Percentiles rank a stretch among this genome's conserved stretches.
These are phyloP conservation scores for Xerocomellus chrysenteron DNA, from an alignment of 768 basidiomycete genomes.

Conservation along the genomic window DNA sequence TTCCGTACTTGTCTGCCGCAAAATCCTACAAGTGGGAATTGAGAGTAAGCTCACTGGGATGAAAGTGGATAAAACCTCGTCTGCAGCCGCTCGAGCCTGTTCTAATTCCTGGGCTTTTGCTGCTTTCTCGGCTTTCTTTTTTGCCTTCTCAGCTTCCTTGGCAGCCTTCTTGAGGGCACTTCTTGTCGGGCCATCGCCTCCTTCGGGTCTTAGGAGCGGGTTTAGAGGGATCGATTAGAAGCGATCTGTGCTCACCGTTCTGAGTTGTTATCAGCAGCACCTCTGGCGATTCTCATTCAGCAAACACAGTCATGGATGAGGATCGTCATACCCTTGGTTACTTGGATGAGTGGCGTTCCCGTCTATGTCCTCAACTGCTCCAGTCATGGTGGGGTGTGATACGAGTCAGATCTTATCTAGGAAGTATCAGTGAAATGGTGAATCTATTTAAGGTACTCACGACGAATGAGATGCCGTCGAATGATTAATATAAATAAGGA, in stretches of 20 bases:
- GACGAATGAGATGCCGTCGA: background rate
- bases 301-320: background rate
- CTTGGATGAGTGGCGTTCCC: background rate
- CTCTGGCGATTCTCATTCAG: constrained; percentile 5
- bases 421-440: background rate
- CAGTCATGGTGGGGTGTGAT: constrained; percentile 16
- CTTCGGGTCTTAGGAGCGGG: constrained; percentile 19
- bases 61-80: constrained; percentile 36
- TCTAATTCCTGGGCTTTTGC: constrained; percentile 78
- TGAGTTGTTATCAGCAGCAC: constrained; percentile 4
- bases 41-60: constrained; percentile 35
- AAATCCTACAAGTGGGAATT: constrained; percentile 54
- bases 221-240: background rate
- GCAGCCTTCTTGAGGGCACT: constrained; percentile 88
- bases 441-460: constrained; percentile 16
- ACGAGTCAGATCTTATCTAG: constrained; percentile 23
- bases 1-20: constrained; percentile 79
- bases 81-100: constrained; percentile 64
- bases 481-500: background rate
- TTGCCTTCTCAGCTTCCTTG: constrained; percentile 88
- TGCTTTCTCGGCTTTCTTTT: constrained; percentile 83
- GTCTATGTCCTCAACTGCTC: background rate
- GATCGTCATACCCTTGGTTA: constrained; percentile 4
- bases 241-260: constrained; percentile 10
- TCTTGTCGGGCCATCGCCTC: constrained; percentile 65